Conservation (phyloP, 768 basidiomycete species). For the Hericium coralloides region DNA sequence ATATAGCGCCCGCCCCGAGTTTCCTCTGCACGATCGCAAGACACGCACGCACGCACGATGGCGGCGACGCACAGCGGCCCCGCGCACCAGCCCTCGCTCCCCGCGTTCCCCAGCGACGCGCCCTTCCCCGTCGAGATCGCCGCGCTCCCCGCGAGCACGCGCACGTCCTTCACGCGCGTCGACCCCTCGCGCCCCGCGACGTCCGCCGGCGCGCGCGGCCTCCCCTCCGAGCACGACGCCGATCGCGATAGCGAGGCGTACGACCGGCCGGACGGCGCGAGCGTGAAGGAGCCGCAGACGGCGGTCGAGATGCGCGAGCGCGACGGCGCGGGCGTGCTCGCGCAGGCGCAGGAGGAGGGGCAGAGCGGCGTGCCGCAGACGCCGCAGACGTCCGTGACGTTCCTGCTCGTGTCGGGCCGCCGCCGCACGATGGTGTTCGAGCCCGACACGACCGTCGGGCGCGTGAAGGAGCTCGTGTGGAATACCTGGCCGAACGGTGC, state of each 20-base stretch:
- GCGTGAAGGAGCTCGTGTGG: slow-evolving; percentile 81
- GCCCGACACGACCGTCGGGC: slow-evolving; percentile 62
- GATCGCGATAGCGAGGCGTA: not conserved
- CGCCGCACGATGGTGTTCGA: slow-evolving; percentile 68
- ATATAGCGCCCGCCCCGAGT: too few species aligned
- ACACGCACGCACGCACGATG: not conserved
- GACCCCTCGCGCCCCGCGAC: slow-evolving; percentile 15
- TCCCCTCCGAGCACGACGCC: not conserved
- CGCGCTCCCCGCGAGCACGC: slow-evolving; percentile 33
- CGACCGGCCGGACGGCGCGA: not conserved
- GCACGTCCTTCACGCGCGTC: slow-evolving; percentile 47
- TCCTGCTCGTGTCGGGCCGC: slow-evolving; percentile 62
- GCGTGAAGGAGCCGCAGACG: not conserved
- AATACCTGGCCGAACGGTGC: slow-evolving; percentile 70
- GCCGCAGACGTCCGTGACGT: slow-evolving; percentile 58
- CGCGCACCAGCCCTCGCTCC: slow-evolving; percentile 7
- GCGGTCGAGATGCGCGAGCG: not conserved
- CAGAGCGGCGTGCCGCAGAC: slow-evolving; percentile 50
- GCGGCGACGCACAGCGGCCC: not conserved
- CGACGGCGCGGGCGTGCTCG: not conserved
- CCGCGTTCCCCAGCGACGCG: slow-evolving; percentile 2
- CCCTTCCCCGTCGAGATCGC: slow-evolving; percentile 11
- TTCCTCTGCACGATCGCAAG: too few species aligned
- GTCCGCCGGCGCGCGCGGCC: slow-evolving; percentile 7
- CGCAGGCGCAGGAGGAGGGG: slow-evolving; percentile 1